phyloP scores from a whole-genome alignment of 805 yeast genomes.

The Blastobotrys muscicola region DNA sequence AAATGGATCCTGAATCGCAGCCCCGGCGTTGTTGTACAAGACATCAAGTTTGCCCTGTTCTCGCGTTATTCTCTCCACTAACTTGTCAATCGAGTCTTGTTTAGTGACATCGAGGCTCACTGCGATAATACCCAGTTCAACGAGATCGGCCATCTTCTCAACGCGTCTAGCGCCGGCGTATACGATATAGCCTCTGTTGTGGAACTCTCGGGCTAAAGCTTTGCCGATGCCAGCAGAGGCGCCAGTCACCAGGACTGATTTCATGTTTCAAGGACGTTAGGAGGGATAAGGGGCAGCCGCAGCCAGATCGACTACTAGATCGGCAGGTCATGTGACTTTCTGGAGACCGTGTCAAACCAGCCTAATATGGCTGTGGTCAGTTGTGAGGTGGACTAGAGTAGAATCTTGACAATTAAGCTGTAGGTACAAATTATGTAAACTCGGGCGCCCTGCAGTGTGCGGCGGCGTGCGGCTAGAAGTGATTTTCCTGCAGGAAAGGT shows the following conservation, averaged over 20 bases:
- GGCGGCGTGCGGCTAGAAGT: too few relatives aligned
- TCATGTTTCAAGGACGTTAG: neutral
- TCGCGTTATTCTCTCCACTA: conserved; percentile 28
- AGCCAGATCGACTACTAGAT: too few relatives aligned
- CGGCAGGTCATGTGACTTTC: too few relatives aligned
- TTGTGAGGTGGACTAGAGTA: too few relatives aligned
- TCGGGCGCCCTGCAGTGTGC: too few relatives aligned
- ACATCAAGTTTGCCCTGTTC: conserved; percentile 34
- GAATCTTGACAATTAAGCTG: too few relatives aligned
- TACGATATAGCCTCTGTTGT: neutral
- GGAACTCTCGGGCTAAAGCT: conserved; percentile 9
- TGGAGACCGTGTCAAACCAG: too few relatives aligned
- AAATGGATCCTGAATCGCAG: conserved; percentile 63
- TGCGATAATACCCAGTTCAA: conserved; percentile 35
- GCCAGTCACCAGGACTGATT: conserved; percentile 9
- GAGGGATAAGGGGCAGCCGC: too few relatives aligned
- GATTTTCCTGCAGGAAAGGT: too few relatives aligned
- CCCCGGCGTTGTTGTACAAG: conserved; percentile 72
- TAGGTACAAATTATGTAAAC: too few relatives aligned
- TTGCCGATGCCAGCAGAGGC: conserved; percentile 13
- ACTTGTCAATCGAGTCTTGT: conserved; percentile 33
- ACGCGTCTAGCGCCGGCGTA: conserved; percentile 67
- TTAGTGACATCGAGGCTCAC: conserved; percentile 51
- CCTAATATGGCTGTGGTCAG: too few relatives aligned
- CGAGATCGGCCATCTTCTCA: conserved; percentile 46